Conservation (phyloP, 192 early-diverging fungal species). For the Backusella luteola region DNA sequence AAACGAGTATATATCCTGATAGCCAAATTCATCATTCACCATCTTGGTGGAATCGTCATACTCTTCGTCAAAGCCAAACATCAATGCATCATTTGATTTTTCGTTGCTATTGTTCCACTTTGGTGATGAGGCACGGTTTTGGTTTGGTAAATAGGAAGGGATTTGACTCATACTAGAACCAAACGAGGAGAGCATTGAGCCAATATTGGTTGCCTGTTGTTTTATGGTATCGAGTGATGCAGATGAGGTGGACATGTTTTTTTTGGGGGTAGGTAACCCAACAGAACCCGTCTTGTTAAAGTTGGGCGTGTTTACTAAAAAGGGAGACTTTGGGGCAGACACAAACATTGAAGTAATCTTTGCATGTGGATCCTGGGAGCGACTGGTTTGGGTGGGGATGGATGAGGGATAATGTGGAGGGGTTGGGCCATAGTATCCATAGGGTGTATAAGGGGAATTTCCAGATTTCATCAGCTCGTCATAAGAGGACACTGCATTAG, state of each 20-base stretch:
- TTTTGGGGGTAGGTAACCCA: neutral
- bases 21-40: conserved; percentile 39
- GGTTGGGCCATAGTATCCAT: conserved; percentile 3
- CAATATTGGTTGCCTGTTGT: conserved; percentile 29
- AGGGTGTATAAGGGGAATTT: neutral
- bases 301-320: conserved; percentile 2
- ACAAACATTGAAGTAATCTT: conserved; percentile 34
- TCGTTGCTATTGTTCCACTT: conserved; percentile 27
- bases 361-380: conserved; percentile 7
- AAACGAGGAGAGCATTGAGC: conserved; percentile 23
- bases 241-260: neutral
- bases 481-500: neutral
- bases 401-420: conserved; percentile 11
- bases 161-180: conserved; percentile 23
- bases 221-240: conserved; percentile 12
- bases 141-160: neutral
- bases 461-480: neutral
- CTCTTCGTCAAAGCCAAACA: conserved; percentile 40
- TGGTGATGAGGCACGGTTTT: neutral
- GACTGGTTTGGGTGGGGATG: neutral
- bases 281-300: neutral
- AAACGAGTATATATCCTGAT: conserved; percentile 55
- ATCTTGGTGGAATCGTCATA: conserved; percentile 39
- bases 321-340: conserved; percentile 15
- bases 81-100: conserved; percentile 24